Base-by-base conservation (phyloP, 2,329 filamentous ascomycete species). In the Penicillium sp. region DNA sequence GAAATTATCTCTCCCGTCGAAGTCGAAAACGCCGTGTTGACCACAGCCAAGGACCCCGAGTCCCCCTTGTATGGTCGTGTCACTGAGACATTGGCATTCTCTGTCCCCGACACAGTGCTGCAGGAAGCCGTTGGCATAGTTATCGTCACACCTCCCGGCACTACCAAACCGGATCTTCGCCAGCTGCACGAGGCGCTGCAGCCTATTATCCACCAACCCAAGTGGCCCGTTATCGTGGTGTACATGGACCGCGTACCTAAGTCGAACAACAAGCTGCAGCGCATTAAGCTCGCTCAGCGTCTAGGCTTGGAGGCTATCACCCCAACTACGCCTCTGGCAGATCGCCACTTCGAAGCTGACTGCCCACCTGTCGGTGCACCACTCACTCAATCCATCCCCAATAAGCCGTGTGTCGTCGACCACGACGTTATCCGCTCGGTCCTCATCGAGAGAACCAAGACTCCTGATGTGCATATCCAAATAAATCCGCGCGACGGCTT, bases 1-100 rank as follows among this genome's bases (percentile, higher is more conserved):
- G 89, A 92, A 76, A 91, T 92, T 77, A 92, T 93, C 67, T 88
- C 83, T 63, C 89, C 89, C 1, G 90, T 91, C 52, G 89, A 93
- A 75, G 78, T 93, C 23, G 89, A 93, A 43, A 20, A 43, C 9
- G 40, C 40, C 20, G 40, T 43, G 40, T 21, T 43, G n/a, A 14
- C 40, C 2, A 21, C 40, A 11, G 40, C 40, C 20, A 43, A 43
- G 14, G 7, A 43, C 2, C 40, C 40, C 23, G 40, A 6, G 18
- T 43, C 40, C 6, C 18, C 20, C 5, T 23, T 43, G 8, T 43
- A 43, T 43, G 40, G 40, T 23, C 40, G 40, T 12, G 20, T 43
- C n/a, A 23, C 18, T 18, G 40, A 43, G 20, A 43, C 40, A 21
- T 43, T 43, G 9, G 40, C 40, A 7, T 43, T 43, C 18, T 43